A percentile compares a stretch with the other conserved stretches of the same genome.
Conservation (phyloP, 2,329 filamentous ascomycete genomes). For the Aspergillus japonicus region DNA sequence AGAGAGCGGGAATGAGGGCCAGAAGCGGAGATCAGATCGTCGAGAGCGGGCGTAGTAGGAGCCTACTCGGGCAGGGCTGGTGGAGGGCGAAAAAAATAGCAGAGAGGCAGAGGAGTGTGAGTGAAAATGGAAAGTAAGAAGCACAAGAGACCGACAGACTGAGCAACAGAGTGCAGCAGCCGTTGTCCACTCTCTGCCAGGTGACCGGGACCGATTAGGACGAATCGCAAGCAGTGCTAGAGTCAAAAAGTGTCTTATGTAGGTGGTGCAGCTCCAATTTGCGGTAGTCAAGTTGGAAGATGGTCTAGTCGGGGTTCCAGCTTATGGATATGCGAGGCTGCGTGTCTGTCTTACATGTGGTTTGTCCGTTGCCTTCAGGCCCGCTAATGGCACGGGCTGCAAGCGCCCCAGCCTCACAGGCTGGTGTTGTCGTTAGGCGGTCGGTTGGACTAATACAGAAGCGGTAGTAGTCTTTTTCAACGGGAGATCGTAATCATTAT, state of each 20-base stretch:
- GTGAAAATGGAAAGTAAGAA: background rate
- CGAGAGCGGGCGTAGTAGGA: background rate
- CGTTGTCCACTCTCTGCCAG: background rate
- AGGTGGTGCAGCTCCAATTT: constrained; percentile 2
- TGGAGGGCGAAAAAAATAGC: background rate
- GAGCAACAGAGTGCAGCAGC: background rate
- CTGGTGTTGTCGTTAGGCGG: background rate
- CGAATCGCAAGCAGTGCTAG: background rate
- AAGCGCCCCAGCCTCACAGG: constrained; percentile 5
- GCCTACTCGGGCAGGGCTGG: background rate
- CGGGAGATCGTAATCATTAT: background rate
- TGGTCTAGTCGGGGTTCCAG: background rate
- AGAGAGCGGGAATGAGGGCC: background rate
- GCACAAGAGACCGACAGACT: background rate
- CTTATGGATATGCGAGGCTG: constrained; percentile 22
- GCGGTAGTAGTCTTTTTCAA: background rate
- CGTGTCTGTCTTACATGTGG: constrained; percentile 22
- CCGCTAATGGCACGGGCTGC: constrained; percentile 6
- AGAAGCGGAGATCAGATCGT: constrained; percentile 2
- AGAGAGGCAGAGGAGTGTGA: background rate
- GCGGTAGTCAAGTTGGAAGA: background rate
- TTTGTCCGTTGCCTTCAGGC: constrained; percentile 3
- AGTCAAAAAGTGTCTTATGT: constrained; percentile 6
- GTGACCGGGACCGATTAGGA: constrained; percentile 8
- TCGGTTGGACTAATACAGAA: background rate